Percentiles rank a stretch among this genome's conserved stretches.
phyloP scores from a whole-genome alignment of 169 alveolate genomes.

The Plasmodium cynomolgi region DNA sequence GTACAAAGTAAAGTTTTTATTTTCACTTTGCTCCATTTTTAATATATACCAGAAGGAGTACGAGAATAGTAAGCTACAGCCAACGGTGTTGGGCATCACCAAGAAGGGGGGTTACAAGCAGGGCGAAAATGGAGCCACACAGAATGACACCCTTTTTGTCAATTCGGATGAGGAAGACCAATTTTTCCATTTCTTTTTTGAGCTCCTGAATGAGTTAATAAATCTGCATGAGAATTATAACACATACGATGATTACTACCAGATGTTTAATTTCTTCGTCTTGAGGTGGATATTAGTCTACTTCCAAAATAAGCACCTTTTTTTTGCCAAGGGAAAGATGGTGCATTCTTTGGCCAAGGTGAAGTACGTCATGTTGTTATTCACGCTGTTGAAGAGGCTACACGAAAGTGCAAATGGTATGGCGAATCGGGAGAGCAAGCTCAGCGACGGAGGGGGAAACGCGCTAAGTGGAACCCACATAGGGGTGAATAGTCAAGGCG shows the following conservation, averaged over 20 bases:
- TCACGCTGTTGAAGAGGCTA: constrained; percentile 8
- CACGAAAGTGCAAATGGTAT: constrained; percentile 25
- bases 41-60: constrained; percentile 55
- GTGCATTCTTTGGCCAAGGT: constrained; percentile 5
- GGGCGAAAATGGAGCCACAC: not conserved
- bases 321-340: constrained; percentile 22
- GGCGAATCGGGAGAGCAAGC: not conserved
- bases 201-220: constrained; percentile 31
- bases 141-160: not conserved
- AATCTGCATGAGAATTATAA: constrained; percentile 45
- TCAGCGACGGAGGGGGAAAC: not conserved
- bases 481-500: not conserved
- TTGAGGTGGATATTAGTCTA: constrained; percentile 68
- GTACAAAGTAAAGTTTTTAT: constrained; percentile 45
- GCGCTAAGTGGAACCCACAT: not conserved
- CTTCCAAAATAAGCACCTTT: constrained; percentile 36
- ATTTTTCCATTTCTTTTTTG: constrained; percentile 45
- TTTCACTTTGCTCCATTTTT: constrained; percentile 65
- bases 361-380: constrained; percentile 37
- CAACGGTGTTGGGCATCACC: not conserved
- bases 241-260: constrained; percentile 45
- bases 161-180: constrained; percentile 18
- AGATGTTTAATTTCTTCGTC: constrained; percentile 30
- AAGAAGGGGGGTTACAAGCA: not conserved
- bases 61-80: not conserved